A percentile compares a stretch with the other conserved stretches of the same genome.
phyloP scores from a whole-genome alignment of 805 yeast genomes.

The Debaryomyces tyrocola region DNA sequence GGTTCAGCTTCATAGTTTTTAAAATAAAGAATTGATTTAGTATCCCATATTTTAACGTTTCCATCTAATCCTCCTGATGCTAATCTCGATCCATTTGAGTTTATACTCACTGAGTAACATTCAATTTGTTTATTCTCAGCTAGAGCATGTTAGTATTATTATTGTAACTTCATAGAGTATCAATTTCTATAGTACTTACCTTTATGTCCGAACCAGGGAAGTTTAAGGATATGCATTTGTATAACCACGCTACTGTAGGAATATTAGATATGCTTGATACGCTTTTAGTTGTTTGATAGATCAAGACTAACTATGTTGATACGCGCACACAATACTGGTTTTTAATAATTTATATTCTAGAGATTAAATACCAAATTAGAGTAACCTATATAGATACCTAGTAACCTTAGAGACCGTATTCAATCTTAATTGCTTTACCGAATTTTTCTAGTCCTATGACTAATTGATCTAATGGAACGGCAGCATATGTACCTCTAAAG shows the following conservation, averaged over 20 bases:
- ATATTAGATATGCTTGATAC: too few species aligned
- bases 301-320: not conserved
- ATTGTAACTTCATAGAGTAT: too few species aligned
- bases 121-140: slow-evolving; percentile 83
- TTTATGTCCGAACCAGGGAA: slow-evolving; percentile 46
- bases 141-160: slow-evolving; percentile 23
- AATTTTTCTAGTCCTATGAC: slow-evolving; percentile 64
- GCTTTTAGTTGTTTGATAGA: too few species aligned
- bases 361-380: not conserved
- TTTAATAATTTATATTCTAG: not conserved
- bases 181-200: slow-evolving; percentile 27
- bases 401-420: slow-evolving; percentile 39
- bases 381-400: not conserved
- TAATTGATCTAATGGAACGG: slow-evolving; percentile 69
- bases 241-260: not conserved
- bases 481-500: slow-evolving; percentile 88
- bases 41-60: slow-evolving; percentile 86
- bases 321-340: not conserved
- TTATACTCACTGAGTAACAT: slow-evolving; percentile 78
- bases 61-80: slow-evolving; percentile 96
- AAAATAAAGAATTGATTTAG: slow-evolving; percentile 51
- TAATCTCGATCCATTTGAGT: slow-evolving; percentile 77
- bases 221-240: slow-evolving; percentile 38
- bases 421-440: slow-evolving; percentile 60
- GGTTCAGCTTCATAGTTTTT: slow-evolving; percentile 12